Base-by-base conservation (phyloP, 1,284 basidiomycete species). In the Ganoderma lucidum region DNA sequence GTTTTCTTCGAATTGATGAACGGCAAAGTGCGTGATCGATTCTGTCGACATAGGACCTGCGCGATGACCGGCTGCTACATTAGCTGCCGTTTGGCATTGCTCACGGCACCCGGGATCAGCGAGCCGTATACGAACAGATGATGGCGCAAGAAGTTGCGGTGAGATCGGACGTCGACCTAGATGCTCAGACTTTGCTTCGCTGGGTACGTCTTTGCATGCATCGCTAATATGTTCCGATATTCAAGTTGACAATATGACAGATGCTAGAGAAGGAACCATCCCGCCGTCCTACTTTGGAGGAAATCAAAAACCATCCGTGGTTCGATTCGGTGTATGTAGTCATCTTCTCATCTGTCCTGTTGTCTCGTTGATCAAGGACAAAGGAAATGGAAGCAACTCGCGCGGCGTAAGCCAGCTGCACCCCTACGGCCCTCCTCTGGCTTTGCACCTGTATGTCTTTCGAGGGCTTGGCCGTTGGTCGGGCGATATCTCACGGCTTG, bases 1-100 rank as follows among this genome's bases (percentile, higher is more conserved):
- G 81, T 91, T 68, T 76, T 90, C 80, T 89, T 86, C 74, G 87
- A 89, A 68, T 83, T 90, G 80, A 80, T 89, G 6, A 86, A 84
- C 71, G 87, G 87, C 19, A 66, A 66, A 66, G 73, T 77, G 59
- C 65, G 75, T 68, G 19, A n/a, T 37, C 9, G 3, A 12, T 30
- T n/a, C 62, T 28, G 48, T 4, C 3, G 10, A 10, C 6, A 28
- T 42, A n/a, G 28, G 12, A 10, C 14, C 10, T 10, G 12, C 1
- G 19, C n/a, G 53, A 17, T 28, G n/a, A 63, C 61, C 14, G 41
- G 37, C 5, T 12, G 14, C n/a, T 62, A 10, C 60, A 28, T 3
- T 48, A 78, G 77, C 67, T 74, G 17, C 77, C 77, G 3, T 78
- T 72, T 58, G 73, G 71, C 2, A 53, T 70, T 8, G 41, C 62